phyloP scores from a whole-genome alignment of 192 early-diverging fungal genomes.

The Coemansia sp. region DNA sequence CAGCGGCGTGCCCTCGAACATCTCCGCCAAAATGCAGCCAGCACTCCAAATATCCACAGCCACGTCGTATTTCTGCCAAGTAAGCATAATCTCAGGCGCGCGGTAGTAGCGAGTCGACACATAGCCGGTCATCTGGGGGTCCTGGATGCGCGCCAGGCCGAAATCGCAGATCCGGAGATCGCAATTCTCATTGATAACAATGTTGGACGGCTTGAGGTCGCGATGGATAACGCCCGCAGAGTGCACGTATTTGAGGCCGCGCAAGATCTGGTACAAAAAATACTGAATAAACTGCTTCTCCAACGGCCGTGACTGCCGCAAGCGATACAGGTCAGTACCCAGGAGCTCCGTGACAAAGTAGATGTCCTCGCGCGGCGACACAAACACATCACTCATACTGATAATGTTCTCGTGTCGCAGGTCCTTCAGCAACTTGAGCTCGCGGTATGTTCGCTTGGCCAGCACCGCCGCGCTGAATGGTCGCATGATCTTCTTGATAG shows the following conservation, averaged over 20 bases:
- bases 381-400: constrained; percentile 90
- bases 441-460: constrained; percentile 93
- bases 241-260: constrained; percentile 92
- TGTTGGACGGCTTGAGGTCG: constrained; percentile 96
- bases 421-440: constrained; percentile 91
- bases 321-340: constrained; percentile 93
- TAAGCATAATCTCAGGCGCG: constrained; percentile 98
- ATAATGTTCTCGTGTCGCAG: constrained; percentile 96
- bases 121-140: constrained; percentile 97
- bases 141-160: constrained; percentile 92
- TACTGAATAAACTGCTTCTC: constrained; percentile 97
- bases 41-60: constrained; percentile 96
- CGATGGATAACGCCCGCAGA: constrained; percentile 94
- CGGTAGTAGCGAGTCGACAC: constrained; percentile 97
- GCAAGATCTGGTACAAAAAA: constrained; percentile 96
- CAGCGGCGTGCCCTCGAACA: constrained; percentile 93
- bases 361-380: constrained; percentile 91
- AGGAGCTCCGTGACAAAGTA: constrained; percentile 98
- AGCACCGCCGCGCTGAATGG: constrained; percentile 91
- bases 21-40: constrained; percentile 95
- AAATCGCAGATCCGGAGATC: constrained; percentile 99
- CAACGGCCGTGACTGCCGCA: constrained; percentile 84
- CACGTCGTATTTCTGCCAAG: constrained; percentile 96
- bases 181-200: constrained; percentile 97
- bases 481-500: constrained; percentile 97